Conservation (phyloP, 139 green algal species). For the Chlorokybus atmophyticus region DNA sequence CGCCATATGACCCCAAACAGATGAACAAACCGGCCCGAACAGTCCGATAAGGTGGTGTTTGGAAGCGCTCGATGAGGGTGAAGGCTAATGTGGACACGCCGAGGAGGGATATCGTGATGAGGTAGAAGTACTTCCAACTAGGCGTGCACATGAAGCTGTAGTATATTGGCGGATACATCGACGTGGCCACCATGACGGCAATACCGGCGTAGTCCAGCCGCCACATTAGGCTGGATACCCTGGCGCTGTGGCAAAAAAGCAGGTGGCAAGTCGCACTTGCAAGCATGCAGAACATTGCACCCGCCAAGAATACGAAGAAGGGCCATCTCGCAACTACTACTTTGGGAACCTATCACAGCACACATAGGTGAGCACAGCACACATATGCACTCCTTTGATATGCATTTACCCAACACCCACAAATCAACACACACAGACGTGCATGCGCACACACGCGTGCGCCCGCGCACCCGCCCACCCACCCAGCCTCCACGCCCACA, state of each 20-base stretch:
- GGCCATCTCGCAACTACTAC: constrained; percentile 37
- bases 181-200: constrained; percentile 77
- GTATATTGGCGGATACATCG: constrained; percentile 81
- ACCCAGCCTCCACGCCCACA: neutral
- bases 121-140: constrained; percentile 55
- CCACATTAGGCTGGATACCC: constrained; percentile 21
- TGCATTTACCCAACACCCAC: neutral
- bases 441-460: neutral
- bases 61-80: constrained; percentile 53
- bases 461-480: too few species aligned
- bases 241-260: constrained; percentile 60
- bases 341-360: neutral
- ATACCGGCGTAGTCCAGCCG: constrained; percentile 87
- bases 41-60: constrained; percentile 42
- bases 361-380: neutral
- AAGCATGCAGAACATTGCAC: constrained; percentile 79
- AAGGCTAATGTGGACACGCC: constrained; percentile 48
- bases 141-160: constrained; percentile 84
- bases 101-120: constrained; percentile 48
- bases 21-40: constrained; percentile 59
- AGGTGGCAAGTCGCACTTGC: constrained; percentile 71
- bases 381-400: neutral
- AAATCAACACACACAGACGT: neutral
- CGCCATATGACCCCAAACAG: constrained; percentile 60
- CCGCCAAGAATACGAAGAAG: constrained; percentile 68